phyloP scores from a whole-genome alignment of 495 filamentous ascomycete genomes.

The Penicillium salamii region DNA sequence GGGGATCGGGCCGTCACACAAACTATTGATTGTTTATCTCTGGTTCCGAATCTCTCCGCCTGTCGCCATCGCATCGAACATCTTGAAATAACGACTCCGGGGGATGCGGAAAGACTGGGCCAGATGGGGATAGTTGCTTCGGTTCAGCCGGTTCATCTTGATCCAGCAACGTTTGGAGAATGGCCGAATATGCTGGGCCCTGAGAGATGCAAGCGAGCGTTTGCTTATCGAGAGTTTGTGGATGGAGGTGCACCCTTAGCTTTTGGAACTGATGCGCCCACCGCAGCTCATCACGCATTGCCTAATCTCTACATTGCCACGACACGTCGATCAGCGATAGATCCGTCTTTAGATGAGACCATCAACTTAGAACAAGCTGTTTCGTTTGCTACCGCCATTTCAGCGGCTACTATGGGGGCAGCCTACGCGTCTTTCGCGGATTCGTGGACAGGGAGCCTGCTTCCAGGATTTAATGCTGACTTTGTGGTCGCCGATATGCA shows the following conservation, averaged over 20 bases:
- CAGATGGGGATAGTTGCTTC: slow-evolving; percentile 57
- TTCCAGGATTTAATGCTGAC: slow-evolving; percentile 51
- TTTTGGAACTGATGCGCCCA: slow-evolving; percentile 60
- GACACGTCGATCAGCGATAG: slow-evolving; percentile 53
- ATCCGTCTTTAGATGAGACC: slow-evolving; percentile 42
- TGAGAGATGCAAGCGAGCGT: slow-evolving; percentile 51
- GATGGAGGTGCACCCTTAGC: slow-evolving; percentile 52
- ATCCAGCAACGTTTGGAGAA: slow-evolving; percentile 58
- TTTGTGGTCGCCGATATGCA: slow-evolving; percentile 59
- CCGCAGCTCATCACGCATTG: slow-evolving; percentile 54
- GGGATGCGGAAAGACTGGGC: slow-evolving; percentile 52
- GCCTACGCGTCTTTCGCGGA: slow-evolving; percentile 60
- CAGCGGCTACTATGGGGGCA: slow-evolving; percentile 54
- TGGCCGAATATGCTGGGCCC: slow-evolving; percentile 56
- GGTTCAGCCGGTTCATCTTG: slow-evolving; percentile 62
- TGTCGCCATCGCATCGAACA: slow-evolving; percentile 61
- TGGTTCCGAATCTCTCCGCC: slow-evolving; percentile 20
- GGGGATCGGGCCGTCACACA: slow-evolving; percentile 55
- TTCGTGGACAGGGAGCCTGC: slow-evolving; percentile 45
- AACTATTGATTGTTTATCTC: slow-evolving; percentile 52
- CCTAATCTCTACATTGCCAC: slow-evolving; percentile 59
- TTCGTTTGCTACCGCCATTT: slow-evolving; percentile 47
- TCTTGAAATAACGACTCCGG: slow-evolving; percentile 53
- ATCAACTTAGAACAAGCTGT: slow-evolving; percentile 55
- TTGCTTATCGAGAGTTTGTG: slow-evolving; percentile 60